A percentile compares a stretch with the other conserved stretches of the same genome.
Conservation (phyloP, 306 rosid species). For the Prosopis cineraria region DNA sequence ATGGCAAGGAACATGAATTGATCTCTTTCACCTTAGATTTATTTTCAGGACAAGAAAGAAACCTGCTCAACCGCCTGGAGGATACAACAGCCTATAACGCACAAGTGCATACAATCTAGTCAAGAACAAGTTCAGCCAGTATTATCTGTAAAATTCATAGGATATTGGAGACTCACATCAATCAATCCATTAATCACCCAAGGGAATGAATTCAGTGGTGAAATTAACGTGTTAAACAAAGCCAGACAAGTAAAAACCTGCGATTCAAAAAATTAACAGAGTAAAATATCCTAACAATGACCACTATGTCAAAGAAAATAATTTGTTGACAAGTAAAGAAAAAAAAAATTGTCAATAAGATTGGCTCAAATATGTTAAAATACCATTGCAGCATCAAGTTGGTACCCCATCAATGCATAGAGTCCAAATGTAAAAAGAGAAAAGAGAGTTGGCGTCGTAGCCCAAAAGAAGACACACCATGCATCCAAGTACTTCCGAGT, state of each 20-base stretch:
- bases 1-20: constrained; percentile 42
- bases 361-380: constrained; percentile 29
- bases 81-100: constrained; percentile 74
- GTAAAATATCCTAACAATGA: constrained; percentile 37
- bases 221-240: constrained; percentile 84
- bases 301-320: neutral
- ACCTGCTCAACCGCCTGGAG: constrained; percentile 74
- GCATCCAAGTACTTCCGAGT: constrained; percentile 97
- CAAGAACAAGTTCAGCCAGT: constrained; percentile 1
- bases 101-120: constrained; percentile 20
- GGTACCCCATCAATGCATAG: constrained; percentile 81
- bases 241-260: constrained; percentile 99
- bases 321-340: constrained; percentile 8
- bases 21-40: constrained; percentile 43
- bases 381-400: constrained; percentile 97
- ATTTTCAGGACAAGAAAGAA: constrained; percentile 73
- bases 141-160: constrained; percentile 22
- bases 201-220: constrained; percentile 94
- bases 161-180: constrained; percentile 66
- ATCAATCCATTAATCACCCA: constrained; percentile 98
- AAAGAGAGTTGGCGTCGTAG: constrained; percentile 91
- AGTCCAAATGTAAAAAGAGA: constrained; percentile 94
- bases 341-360: constrained; percentile 27
- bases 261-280: constrained; percentile 37
- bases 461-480: constrained; percentile 99